A percentile compares a stretch with the other conserved stretches of the same genome.
phyloP scores from a whole-genome alignment of 108 stramenopile genomes.

The Cyclotella baltica region DNA sequence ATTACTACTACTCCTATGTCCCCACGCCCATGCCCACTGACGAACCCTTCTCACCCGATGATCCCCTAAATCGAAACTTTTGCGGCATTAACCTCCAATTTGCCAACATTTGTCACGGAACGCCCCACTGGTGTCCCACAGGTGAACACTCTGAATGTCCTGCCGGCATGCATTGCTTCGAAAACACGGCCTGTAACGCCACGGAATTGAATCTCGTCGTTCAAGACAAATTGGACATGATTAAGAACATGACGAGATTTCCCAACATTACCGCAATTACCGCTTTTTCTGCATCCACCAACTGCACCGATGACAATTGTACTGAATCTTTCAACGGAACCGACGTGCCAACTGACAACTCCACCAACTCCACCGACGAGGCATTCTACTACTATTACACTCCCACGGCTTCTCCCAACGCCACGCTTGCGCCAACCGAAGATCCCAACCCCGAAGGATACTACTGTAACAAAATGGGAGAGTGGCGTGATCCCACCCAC shows the following conservation, averaged over 20 bases:
- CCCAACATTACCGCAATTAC: no score
- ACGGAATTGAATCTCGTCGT: conserved; percentile 26
- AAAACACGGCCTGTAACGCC: conserved; percentile 27
- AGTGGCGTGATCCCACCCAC: conserved; percentile 14
- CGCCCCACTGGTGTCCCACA: conserved; percentile 26
- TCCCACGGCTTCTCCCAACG: neutral
- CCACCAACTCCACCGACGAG: conserved; percentile 2
- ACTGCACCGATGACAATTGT: no score
- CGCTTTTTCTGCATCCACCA: no score
- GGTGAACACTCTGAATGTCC: conserved; percentile 32
- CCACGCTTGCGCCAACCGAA: conserved; percentile 11
- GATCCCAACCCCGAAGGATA: conserved; percentile 34
- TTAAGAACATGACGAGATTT: no score
- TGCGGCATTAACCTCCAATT: conserved; percentile 24
- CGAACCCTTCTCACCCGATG: conserved; percentile 1
- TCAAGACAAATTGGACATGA: no score
- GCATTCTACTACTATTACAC: neutral
- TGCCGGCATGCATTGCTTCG: conserved; percentile 16
- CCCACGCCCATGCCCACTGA: conserved; percentile 17
- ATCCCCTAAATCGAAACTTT: conserved; percentile 26
- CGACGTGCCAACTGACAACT: conserved; percentile 1
- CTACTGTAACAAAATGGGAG: conserved; percentile 17
- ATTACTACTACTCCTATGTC: conserved; percentile 13
- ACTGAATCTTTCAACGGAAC: neutral
- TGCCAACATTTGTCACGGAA: conserved; percentile 17